A percentile compares a stretch with the other conserved stretches of the same genome.
These are phyloP conservation scores for Strobilomyces dryophilus DNA, from an alignment of 768 basidiomycete species.

Conservation along the genomic window DNA sequence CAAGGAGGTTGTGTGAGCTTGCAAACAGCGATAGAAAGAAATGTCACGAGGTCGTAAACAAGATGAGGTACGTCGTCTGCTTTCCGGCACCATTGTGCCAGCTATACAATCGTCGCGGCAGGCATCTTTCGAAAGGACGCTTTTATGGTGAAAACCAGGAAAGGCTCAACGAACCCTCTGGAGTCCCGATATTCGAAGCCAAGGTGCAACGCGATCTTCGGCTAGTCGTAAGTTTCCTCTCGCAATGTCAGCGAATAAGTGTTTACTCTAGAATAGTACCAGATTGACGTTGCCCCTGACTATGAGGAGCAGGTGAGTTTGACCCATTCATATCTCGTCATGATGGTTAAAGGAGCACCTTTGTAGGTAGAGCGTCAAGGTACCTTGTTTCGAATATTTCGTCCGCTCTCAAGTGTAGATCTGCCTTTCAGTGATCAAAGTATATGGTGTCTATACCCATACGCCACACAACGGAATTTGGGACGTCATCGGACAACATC, in stretches of 20 bases:
- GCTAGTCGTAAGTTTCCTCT: constrained; percentile 40
- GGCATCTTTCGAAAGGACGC: constrained; percentile 65
- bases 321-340: neutral
- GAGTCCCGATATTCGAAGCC: constrained; percentile 63
- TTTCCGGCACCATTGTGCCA: neutral
- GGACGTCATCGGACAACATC: constrained; percentile 42
- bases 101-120: constrained; percentile 19
- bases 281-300: constrained; percentile 43
- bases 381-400: constrained; percentile 7
- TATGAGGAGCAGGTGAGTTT: constrained; percentile 30
- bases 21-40: constrained; percentile 41
- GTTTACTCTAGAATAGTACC: constrained; percentile 35
- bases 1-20: constrained; percentile 45
- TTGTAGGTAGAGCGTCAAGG: constrained; percentile 39
- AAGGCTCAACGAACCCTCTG: constrained; percentile 42
- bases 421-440: constrained; percentile 35
- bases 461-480: constrained; percentile 46
- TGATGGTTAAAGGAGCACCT: neutral
- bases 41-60: constrained; percentile 58
- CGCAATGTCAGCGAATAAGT: neutral
- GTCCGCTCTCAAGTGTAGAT: neutral
- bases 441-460: constrained; percentile 51
- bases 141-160: constrained; percentile 71
- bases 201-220: constrained; percentile 56
- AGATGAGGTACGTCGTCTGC: constrained; percentile 50